Conservation (phyloP, 2,329 filamentous ascomycete species). For the Cadophora luteo-olivacea region DNA sequence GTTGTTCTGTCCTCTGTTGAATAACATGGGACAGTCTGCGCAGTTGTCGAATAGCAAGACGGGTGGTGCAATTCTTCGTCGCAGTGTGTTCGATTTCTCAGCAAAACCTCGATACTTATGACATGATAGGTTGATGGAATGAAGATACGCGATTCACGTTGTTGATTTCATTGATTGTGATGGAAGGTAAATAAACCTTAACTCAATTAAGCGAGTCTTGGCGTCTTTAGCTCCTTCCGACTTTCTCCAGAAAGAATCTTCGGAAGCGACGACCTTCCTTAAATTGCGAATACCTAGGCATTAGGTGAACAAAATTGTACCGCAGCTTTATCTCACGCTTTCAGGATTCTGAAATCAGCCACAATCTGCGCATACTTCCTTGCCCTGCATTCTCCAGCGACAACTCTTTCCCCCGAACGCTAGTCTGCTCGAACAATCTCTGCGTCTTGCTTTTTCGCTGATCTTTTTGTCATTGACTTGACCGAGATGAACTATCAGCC, state of each 20-base stretch:
- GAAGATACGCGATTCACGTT: not conserved
- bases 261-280: not conserved
- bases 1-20: not conserved
- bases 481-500: constrained; percentile 27
- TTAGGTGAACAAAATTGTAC: not conserved
- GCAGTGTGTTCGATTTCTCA: not conserved
- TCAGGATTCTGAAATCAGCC: not conserved
- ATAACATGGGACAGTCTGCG: not conserved
- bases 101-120: not conserved
- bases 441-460: constrained; percentile 20
- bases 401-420: constrained; percentile 19
- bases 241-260: too few species aligned
- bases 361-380: not conserved
- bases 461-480: constrained; percentile 24
- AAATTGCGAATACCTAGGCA: not conserved
- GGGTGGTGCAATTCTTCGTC: not conserved
- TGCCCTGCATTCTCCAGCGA: constrained; percentile 1
- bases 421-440: constrained; percentile 14
- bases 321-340: not conserved
- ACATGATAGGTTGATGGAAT: not conserved
- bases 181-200: not conserved
- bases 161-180: not conserved
- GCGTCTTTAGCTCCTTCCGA: not conserved
- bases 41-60: not conserved
- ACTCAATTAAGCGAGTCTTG: not conserved